phyloP scores from a whole-genome alignment of 768 basidiomycete genomes.

The Lentinula edodes region DNA sequence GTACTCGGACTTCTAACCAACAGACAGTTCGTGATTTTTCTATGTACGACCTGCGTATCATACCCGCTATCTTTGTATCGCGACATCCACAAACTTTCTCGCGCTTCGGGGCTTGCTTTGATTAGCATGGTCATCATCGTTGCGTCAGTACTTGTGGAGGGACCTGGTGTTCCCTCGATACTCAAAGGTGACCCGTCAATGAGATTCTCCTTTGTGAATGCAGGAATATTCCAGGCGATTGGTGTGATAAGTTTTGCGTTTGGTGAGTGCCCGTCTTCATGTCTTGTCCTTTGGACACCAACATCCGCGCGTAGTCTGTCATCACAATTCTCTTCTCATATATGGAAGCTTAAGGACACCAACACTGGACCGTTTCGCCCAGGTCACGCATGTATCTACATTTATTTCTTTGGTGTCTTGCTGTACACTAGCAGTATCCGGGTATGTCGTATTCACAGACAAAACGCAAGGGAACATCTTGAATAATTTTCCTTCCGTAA shows the following conservation, averaged over 20 bases:
- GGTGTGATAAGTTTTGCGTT: constrained; percentile 97
- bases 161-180: constrained; percentile 65
- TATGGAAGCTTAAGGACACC: constrained; percentile 92
- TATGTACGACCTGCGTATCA: constrained; percentile 85
- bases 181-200: constrained; percentile 73
- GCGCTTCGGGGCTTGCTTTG: constrained; percentile 87
- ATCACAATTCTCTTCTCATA: constrained; percentile 96
- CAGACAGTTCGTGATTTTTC: constrained; percentile 82
- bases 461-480: constrained; percentile 93
- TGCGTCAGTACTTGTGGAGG: constrained; percentile 74
- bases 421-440: constrained; percentile 76
- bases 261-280: constrained; percentile 23
- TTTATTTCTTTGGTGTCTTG: constrained; percentile 81
- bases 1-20: constrained; percentile 75
- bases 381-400: constrained; percentile 91
- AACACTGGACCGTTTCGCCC: constrained; percentile 89
- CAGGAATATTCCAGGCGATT: constrained; percentile 90
- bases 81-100: constrained; percentile 94
- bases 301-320: constrained; percentile 56
- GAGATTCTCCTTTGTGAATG: constrained; percentile 69
- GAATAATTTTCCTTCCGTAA: constrained; percentile 84
- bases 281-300: background rate
- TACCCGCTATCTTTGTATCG: constrained; percentile 95
- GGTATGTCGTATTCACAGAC: constrained; percentile 85
- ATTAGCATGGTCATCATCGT: constrained; percentile 95